Conservation (phyloP, 148 eudicot genomes). For the Silene conica region DNA sequence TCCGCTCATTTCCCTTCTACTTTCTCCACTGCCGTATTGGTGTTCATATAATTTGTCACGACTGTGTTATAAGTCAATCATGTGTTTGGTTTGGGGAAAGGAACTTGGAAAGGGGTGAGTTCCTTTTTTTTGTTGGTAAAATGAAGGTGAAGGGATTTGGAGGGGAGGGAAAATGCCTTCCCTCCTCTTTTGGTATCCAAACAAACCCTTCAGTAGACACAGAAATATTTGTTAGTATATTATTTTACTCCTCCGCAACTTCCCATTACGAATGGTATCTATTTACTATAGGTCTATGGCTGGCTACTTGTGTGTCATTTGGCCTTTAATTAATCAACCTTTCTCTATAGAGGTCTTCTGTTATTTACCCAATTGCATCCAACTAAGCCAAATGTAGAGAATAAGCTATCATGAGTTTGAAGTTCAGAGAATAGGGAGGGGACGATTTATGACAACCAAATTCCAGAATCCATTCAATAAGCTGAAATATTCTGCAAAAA, state of each 20-base stretch:
- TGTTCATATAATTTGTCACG: neutral
- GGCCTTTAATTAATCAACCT: neutral
- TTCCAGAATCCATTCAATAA: neutral
- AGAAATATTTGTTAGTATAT: no score
- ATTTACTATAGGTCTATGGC: neutral
- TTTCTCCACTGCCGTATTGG: neutral
- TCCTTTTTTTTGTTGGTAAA: no score
- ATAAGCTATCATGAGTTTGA: neutral
- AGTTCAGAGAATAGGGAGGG: neutral
- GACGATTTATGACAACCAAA: no score
- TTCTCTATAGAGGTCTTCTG: neutral
- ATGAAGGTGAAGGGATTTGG: no score
- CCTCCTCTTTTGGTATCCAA: no score
- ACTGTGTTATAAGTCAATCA: neutral
- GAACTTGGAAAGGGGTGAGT: no score
- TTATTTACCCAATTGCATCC: no score
- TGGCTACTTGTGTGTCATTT: neutral
- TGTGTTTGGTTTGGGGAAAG: neutral
- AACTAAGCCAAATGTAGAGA: neutral
- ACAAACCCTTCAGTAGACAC: no score
- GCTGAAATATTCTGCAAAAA: neutral
- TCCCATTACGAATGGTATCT: no score
- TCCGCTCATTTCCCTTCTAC: neutral
- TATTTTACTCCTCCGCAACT: no score
- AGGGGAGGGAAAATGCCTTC: no score